Base-by-base conservation (phyloP, 176 grass and related monocot genomes). In the Thinopyrum elongatum region DNA sequence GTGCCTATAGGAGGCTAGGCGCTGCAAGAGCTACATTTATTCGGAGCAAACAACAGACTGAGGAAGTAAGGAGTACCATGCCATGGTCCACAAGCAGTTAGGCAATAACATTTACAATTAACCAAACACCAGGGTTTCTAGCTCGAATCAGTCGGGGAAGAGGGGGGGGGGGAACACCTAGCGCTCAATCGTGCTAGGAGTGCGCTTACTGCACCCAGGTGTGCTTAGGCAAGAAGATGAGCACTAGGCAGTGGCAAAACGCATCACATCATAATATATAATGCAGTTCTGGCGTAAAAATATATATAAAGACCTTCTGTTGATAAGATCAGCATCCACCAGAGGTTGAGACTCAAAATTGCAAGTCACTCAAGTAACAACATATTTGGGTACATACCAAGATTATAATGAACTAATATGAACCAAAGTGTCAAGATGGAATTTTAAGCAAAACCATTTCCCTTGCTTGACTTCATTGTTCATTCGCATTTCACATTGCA, bases 401-500 rank as follows among this genome's bases (percentile, higher is more conserved):
- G 69, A 72, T 19, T 72, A 71, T 23, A 72, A 72, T 42, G 69
- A 72, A 41, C 68, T 25, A 72, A 41, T 14, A 72, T 22, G 19
- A 69, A 69, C 30, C 28, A 70, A 70, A 70, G 33, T 70, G 19
- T 72, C 38, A 73, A 73, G 36, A 72, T 72, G 70, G 11, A 72
- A 44, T 73, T 15, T 46, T 42, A 16, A 73, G 70, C 70, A 46
- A 42, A 72, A 39, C n/a, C 70, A 73, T n/a, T 10, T 42, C 36
- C 22, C 58, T 61, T 61, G 58, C 58, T 61, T n/a, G 58, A 61
- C 22, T 61, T 61, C 22, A 11, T 61, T 61, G 58, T 61, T 61
- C 22, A 11, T 61, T 61, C n/a, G 58, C 58, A 61, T 61, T 57
- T 21, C 22, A 23, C 22, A 61, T 23, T 61, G 58, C 58, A 25